Evolutionary conservation across 2,329 filamentous ascomycete genomes (phyloP).

Genomic region (Aspergillus glaucus): DNA sequence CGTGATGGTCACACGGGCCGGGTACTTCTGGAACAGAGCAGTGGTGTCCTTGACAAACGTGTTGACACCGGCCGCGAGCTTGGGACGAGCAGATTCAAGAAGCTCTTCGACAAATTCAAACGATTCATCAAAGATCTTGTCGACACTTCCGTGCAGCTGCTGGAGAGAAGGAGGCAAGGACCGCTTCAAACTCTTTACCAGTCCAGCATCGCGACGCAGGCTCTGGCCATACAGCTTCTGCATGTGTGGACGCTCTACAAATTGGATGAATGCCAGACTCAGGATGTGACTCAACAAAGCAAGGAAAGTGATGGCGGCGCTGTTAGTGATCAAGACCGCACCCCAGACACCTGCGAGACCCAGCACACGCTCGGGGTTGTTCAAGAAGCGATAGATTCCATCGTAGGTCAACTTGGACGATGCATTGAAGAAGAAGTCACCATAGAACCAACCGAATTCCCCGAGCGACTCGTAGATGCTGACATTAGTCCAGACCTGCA

Average conservation of each 20-base stretch:
- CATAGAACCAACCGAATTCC: constrained; percentile 98
- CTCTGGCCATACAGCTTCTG: constrained; percentile 89
- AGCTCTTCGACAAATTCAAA: constrained; percentile 88
- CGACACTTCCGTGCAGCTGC: constrained; percentile 77
- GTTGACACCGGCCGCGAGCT: constrained; percentile 76
- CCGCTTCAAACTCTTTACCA: constrained; percentile 84
- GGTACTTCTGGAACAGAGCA: constrained; percentile 81
- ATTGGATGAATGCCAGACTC: constrained; percentile 80
- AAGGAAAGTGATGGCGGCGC: constrained; percentile 75
- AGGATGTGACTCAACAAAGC: constrained; percentile 80
- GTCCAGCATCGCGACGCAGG: constrained; percentile 77
- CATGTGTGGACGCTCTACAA: constrained; percentile 95
- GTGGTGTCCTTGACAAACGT: constrained; percentile 84
- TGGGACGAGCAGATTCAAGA: constrained; percentile 76
- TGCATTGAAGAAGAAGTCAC: constrained; percentile 95
- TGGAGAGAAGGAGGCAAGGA: constrained; percentile 78
- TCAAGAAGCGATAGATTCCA: constrained; percentile 95
- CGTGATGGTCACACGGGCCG: constrained; percentile 76
- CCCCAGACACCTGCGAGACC: constrained; percentile 96
- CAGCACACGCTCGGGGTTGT: constrained; percentile 92
- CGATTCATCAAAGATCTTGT: constrained; percentile 77
- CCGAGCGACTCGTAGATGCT: constrained; percentile 94
- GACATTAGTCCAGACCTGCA: constrained; percentile 87
- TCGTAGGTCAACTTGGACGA: constrained; percentile 86
- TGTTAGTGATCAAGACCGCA: constrained; percentile 87